Evolutionary conservation across 345 rosid species (phyloP), one percentile per base, ranked within the genome.

Genomic region (Leavenworthia alabamica): DNA sequence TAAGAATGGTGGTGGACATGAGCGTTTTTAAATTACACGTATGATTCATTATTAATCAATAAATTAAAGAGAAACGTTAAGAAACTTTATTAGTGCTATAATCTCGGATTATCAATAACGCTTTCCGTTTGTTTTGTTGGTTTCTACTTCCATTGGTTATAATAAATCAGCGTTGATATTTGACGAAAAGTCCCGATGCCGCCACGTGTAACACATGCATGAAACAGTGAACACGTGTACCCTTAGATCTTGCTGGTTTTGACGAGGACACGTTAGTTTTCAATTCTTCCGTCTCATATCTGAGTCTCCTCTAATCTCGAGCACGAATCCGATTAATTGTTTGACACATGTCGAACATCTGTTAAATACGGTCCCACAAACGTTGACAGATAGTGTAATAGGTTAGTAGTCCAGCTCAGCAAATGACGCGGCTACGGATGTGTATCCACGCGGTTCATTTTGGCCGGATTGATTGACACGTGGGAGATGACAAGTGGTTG

Each of bases 11-110:
- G 56, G 55, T 46, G 33, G 39, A 32, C 13, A 56, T 29, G 23
- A 47, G 60, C 44, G 70, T 64, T 71, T 73, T 50, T 69, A 39
- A 46, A 5, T 33, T 67, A 78, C 79, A 79, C 76, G 77, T 77
- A 75, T 71, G 64, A 62, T 8, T 53, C n/a, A 36, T 41, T 11
- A 52, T 35, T 7, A 27, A 45, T 33, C 9, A 2, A 14, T 6
- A 4, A 20, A 45, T 56, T 64, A 45, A 57, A 48, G 32, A 53
- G 56, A 42, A 70, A 40, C 59, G 67, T 57, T 51, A 70, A 70
- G 64, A 56, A 52, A 46, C 62, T 48, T 61, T 41, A 66, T 22
- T 44, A 70, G 10, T 60, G 40, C 76, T 76, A 58, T 35, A 66
- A 78, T 37, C 43, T 52, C 75, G 72, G 70, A 57, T 73, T 76